phyloP scores from a whole-genome alignment of 169 alveolate genomes.

The Cyclospora cayetanensis region DNA sequence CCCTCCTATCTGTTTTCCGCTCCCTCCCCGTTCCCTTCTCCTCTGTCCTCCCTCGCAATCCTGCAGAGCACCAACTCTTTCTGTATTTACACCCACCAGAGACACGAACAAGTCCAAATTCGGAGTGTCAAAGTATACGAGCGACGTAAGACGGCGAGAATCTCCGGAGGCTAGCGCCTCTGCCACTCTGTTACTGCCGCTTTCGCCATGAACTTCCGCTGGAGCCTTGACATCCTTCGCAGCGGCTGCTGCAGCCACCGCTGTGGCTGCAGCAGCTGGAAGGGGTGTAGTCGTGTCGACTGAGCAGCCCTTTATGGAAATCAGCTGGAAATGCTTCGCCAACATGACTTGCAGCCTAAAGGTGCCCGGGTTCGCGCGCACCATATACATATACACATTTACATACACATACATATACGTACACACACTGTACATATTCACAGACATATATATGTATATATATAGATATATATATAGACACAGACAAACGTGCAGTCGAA shows the following conservation, averaged over 20 bases:
- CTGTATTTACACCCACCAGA: not conserved
- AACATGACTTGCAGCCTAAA: not conserved
- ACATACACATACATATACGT: conserved; percentile 71
- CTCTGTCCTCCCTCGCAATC: no score
- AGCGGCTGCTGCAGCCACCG: conserved; percentile 10
- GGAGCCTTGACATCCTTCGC: not conserved
- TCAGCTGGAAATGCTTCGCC: conserved; percentile 3
- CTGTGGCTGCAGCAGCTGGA: not conserved
- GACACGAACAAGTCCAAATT: not conserved
- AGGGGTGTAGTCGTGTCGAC: not conserved
- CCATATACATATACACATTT: not conserved
- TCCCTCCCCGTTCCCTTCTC: no score
- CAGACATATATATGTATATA: no score
- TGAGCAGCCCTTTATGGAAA: conserved; percentile 16
- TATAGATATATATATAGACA: no score
- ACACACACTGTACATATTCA: no score
- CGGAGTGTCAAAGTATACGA: conserved; percentile 11
- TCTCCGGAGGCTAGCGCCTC: conserved; percentile 5
- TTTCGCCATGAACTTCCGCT: not conserved
- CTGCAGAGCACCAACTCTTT: no score
- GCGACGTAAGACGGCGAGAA: not conserved
- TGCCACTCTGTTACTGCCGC: not conserved
- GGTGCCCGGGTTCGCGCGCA: not conserved
- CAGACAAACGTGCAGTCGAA: not conserved
- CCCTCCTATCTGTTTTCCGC: not conserved